Evolutionary conservation across 2,329 filamentous ascomycete genomes (phyloP).

Genomic region (Ophiocordyceps australis): DNA sequence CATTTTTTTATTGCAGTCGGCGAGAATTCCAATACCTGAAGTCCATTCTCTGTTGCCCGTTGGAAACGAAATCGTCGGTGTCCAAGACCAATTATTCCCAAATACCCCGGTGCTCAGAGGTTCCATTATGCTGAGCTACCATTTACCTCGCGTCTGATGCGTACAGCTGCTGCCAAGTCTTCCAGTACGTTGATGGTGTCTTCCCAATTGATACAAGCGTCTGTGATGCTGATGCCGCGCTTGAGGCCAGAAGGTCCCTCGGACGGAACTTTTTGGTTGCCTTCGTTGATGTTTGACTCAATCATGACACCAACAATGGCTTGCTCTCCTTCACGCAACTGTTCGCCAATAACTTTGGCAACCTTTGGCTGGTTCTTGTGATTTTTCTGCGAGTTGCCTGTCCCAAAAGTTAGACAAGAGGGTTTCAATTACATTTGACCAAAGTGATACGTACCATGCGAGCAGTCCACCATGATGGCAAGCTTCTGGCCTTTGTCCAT

Average conservation of each 20-base stretch:
- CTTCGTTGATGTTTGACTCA: constrained; percentile 90
- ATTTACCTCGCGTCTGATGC: constrained; percentile 45
- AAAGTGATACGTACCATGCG: constrained; percentile 50
- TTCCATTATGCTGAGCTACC: too few species aligned
- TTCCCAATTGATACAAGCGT: constrained; percentile 93
- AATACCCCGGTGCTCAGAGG: too few species aligned
- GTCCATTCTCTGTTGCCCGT: too few species aligned
- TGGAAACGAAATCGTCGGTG: too few species aligned
- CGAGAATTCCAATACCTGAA: too few species aligned
- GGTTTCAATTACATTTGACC: background rate
- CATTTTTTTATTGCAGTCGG: constrained; percentile 7
- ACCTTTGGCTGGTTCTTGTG: constrained; percentile 96
- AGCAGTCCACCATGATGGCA: constrained; percentile 97
- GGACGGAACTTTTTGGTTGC: constrained; percentile 70
- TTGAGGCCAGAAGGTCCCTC: constrained; percentile 65
- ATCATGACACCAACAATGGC: constrained; percentile 96
- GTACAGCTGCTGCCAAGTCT: constrained; percentile 69
- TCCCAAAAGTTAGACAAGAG: constrained; percentile 2
- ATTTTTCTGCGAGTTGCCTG: constrained; percentile 92
- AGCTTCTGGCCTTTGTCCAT: constrained; percentile 68
- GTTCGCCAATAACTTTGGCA: constrained; percentile 62
- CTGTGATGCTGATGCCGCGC: constrained; percentile 86
- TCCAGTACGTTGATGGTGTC: constrained; percentile 66
- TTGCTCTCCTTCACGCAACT: constrained; percentile 73
- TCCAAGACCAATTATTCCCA: too few species aligned